These are phyloP conservation scores for Draba incana DNA, from an alignment of 345 rosid species.

Conservation along the genomic window DNA sequence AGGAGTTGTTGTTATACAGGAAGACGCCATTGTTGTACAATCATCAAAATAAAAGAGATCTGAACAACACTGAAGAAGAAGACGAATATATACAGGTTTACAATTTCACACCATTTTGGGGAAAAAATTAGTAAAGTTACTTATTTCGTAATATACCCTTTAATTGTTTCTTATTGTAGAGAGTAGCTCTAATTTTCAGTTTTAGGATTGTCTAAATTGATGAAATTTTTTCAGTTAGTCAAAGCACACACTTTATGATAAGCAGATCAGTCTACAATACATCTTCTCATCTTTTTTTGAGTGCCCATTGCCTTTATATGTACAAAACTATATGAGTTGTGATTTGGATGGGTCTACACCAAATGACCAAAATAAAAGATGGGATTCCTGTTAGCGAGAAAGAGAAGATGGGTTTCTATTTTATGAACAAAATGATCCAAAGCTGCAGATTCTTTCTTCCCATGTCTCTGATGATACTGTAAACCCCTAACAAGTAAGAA, in stretches of 20 bases:
- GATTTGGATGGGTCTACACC: constrained; percentile 9
- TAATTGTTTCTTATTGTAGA: not conserved
- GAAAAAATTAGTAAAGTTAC: not conserved
- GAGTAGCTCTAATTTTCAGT: too few species aligned
- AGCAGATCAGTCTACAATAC: constrained; percentile 8
- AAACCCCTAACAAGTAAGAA: not conserved
- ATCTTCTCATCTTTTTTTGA: not conserved
- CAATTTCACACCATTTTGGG: not conserved
- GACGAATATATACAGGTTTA: not conserved
- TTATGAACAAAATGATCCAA: constrained; percentile 5
- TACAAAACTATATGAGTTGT: constrained; percentile 26
- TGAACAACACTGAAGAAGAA: not conserved
- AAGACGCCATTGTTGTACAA: constrained; percentile 30
- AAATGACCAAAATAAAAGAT: not conserved
- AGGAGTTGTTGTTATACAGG: not conserved
- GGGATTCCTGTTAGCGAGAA: not conserved
- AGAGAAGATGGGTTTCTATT: not conserved
- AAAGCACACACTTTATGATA: constrained; percentile 19
- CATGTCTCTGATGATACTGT: not conserved
- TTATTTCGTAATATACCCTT: not conserved
- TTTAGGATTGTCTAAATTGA: too few species aligned
- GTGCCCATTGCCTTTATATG: constrained; percentile 21
- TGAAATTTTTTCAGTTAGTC: not conserved
- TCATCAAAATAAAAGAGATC: constrained; percentile 15
- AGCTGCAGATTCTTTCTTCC: not conserved